Evolutionary conservation across 805 yeast species (phyloP).

Genomic region (Pichia eremophila): DNA sequence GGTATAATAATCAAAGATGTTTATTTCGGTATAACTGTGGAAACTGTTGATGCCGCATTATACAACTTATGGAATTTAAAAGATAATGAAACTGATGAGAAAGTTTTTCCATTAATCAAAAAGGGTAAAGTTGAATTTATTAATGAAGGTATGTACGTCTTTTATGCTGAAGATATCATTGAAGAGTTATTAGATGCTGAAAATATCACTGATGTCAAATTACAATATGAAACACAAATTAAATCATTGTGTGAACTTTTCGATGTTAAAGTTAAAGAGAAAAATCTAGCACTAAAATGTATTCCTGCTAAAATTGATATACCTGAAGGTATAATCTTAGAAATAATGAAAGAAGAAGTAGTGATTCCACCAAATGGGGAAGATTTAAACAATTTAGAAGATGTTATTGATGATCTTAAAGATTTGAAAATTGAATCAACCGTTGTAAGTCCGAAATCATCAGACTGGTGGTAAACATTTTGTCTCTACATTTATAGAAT

Average conservation of each 20-base stretch:
- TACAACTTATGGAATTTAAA: conserved; percentile 6
- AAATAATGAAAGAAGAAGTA: conserved; percentile 8
- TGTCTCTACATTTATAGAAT: neutral
- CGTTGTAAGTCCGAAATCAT: neutral
- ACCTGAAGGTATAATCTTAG: conserved; percentile 26
- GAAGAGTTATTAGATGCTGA: neutral
- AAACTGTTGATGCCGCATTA: conserved; percentile 29
- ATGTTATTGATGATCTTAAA: neutral
- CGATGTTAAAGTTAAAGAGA: conserved; percentile 25
- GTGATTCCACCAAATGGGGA: neutral
- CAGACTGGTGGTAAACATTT: conserved; percentile 3
- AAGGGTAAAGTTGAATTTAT: conserved; percentile 8
- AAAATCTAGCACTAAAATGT: conserved; percentile 42
- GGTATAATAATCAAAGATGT: conserved; percentile 46
- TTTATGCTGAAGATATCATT: conserved; percentile 7
- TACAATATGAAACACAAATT: conserved; percentile 35
- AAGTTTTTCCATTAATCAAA: conserved; percentile 1
- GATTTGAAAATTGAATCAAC: conserved; percentile 5
- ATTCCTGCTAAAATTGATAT: conserved; percentile 35
- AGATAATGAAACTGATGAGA: neutral
- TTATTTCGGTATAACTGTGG: conserved; percentile 42
- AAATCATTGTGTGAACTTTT: conserved; percentile 30
- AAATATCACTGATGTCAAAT: conserved; percentile 10
- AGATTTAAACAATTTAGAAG: neutral
- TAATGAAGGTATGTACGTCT: conserved; percentile 19